Evolutionary conservation across 2,329 filamentous ascomycete species (phyloP).

Genomic region (Aspergillus sp.): DNA sequence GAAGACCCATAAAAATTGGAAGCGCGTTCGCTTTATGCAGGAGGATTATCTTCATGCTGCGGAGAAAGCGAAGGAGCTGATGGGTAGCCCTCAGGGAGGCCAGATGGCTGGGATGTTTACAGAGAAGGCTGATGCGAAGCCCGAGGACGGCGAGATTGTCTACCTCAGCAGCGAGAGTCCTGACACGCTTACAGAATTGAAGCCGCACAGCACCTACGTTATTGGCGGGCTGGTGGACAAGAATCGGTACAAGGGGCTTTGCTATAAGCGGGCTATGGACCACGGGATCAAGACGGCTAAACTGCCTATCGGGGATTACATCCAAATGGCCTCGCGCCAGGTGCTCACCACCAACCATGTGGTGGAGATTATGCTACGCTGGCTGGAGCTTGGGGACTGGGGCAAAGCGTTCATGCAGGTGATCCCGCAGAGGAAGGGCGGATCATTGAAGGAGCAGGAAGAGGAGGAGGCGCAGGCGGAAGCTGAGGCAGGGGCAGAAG

Average conservation of each 20-base stretch:
- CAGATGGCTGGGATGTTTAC: constrained; percentile 52
- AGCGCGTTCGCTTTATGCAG: constrained; percentile 61
- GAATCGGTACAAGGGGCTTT: constrained; percentile 91
- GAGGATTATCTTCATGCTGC: constrained; percentile 65
- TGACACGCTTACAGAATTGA: constrained; percentile 69
- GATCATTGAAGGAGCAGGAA: constrained; percentile 45
- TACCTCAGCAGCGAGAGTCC: constrained; percentile 92
- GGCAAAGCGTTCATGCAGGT: constrained; percentile 77
- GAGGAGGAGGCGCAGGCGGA: constrained; percentile 18
- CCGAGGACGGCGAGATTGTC: constrained; percentile 54
- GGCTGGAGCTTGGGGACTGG: constrained; percentile 88
- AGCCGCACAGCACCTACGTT: constrained; percentile 83
- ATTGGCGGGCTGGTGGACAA: constrained; percentile 92
- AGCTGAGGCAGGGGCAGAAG: constrained; percentile 6
- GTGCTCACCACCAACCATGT: constrained; percentile 94
- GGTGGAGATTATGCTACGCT: constrained; percentile 89
- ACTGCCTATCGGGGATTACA: constrained; percentile 87
- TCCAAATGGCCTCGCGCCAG: constrained; percentile 77
- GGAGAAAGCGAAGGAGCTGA: constrained; percentile 55
- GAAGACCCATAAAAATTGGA: constrained; percentile 69
- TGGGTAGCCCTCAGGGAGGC: constrained; percentile 51
- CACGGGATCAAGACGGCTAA: constrained; percentile 77
- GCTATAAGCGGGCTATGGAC: constrained; percentile 69
- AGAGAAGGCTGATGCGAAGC: constrained; percentile 24
- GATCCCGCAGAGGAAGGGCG: constrained; percentile 85